phyloP scores from a whole-genome alignment of 257 asterid species.

The Orobanche coerulescens region DNA sequence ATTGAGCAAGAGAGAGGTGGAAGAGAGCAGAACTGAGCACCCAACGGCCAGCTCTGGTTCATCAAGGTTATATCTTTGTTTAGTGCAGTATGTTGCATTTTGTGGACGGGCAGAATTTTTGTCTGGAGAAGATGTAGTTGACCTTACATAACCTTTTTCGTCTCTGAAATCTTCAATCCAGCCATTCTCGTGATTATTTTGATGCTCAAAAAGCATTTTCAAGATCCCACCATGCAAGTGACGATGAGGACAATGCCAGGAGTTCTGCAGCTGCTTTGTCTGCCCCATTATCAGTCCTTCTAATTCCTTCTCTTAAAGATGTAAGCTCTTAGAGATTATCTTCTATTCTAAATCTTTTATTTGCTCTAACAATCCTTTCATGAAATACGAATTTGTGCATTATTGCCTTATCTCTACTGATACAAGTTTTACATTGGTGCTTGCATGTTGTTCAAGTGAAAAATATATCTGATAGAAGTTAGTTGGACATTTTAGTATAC shows the following conservation, averaged over 20 bases:
- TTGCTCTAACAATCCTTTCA: slow-evolving; percentile 20
- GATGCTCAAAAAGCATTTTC: slow-evolving; percentile 68
- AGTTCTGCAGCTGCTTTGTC: slow-evolving; percentile 57
- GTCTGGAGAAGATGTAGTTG: slow-evolving; percentile 14
- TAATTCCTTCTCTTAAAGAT: slow-evolving; percentile 85
- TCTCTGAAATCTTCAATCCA: slow-evolving; percentile 26
- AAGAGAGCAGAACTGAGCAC: slow-evolving; percentile 47
- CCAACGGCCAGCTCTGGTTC: slow-evolving; percentile 48
- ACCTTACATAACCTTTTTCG: slow-evolving; percentile 15
- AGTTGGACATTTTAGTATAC: no score
- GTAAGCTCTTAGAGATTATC: slow-evolving; percentile 28
- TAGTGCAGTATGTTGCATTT: neutral
- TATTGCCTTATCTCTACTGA: slow-evolving; percentile 4
- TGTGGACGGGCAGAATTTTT: slow-evolving; percentile 12
- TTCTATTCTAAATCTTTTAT: neutral
- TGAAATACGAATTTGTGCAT: neutral
- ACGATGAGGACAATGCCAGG: slow-evolving; percentile 62
- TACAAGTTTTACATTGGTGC: neutral
- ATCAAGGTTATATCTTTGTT: slow-evolving; percentile 38
- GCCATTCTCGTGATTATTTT: slow-evolving; percentile 64
- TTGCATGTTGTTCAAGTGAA: neutral
- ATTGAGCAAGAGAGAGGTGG: slow-evolving; percentile 58
- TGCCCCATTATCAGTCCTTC: slow-evolving; percentile 60
- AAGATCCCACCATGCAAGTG: slow-evolving; percentile 51
- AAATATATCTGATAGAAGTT: neutral